Percentiles rank a stretch among this genome's conserved stretches.
These are phyloP conservation scores for Talaromyces proteolyticus DNA, from an alignment of 495 filamentous ascomycete genomes.

Conservation along the genomic window DNA sequence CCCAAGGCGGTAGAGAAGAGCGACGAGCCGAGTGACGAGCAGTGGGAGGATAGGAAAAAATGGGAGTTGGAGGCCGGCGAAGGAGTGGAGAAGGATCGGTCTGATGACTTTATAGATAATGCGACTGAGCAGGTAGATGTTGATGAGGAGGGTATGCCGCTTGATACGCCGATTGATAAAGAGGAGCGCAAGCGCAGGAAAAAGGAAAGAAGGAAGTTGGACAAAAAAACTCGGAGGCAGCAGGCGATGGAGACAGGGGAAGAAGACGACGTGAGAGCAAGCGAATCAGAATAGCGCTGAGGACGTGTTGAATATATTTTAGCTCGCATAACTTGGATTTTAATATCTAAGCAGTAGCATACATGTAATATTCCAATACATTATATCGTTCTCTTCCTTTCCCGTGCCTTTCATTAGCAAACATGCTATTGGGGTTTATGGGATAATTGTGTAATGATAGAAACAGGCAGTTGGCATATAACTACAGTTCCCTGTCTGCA, in stretches of 20 bases:
- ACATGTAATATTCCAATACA: neutral
- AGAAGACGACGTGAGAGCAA: slow-evolving; percentile 7
- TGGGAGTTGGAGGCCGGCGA: slow-evolving; percentile 39
- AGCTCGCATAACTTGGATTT: no score
- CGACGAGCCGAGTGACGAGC: slow-evolving; percentile 11
- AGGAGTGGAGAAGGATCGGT: slow-evolving; percentile 16
- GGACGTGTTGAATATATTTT: no score
- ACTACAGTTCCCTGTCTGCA: slow-evolving; percentile 52
- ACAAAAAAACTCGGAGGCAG: slow-evolving; percentile 37
- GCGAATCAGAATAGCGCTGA: no score
- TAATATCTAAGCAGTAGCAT: neutral
- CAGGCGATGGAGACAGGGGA: slow-evolving; percentile 23
- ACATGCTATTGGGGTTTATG: no score
- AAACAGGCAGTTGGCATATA: neutral
- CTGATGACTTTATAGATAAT: slow-evolving; percentile 13
- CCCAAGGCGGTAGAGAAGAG: slow-evolving; percentile 5
- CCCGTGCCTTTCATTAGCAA: neutral
- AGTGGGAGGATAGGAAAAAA: slow-evolving; percentile 47
- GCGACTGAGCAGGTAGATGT: slow-evolving; percentile 14
- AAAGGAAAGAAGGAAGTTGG: slow-evolving; percentile 40
- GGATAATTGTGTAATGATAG: neutral
- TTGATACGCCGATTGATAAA: slow-evolving; percentile 28
- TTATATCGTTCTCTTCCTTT: neutral
- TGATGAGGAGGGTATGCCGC: slow-evolving; percentile 9
- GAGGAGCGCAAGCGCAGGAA: slow-evolving; percentile 45